Conservation (phyloP, 345 rosid genomes). For the Jatropha curcas region DNA sequence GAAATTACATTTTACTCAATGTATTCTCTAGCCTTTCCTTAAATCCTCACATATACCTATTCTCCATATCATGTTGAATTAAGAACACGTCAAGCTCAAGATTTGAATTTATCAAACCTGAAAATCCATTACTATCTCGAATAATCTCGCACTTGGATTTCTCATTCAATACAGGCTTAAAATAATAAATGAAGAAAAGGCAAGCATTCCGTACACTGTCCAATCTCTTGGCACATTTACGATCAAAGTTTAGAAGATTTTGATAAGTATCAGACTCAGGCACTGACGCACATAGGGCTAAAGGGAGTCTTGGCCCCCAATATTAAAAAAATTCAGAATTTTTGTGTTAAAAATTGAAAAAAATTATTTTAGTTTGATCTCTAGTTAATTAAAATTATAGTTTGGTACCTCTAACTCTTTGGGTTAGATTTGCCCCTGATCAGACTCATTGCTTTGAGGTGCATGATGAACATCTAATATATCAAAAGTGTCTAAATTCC, state of each 20-base stretch:
- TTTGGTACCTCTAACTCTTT: no score
- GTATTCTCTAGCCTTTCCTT: constrained; percentile 35
- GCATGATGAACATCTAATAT: constrained; percentile 27
- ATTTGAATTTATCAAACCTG: constrained; percentile 27
- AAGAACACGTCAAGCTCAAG: constrained; percentile 25
- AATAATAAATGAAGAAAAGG: constrained; percentile 31
- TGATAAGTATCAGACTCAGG: constrained; percentile 18
- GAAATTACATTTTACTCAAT: constrained; percentile 31
- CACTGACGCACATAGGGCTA: no score
- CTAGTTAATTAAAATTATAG: no score
- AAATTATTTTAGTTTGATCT: no score
- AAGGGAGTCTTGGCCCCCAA: no score
- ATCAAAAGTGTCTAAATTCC: constrained; percentile 27
- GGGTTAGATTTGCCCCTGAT: no score
- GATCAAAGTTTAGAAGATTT: constrained; percentile 18
- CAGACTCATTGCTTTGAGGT: constrained; percentile 19
- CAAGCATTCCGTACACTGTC: constrained; percentile 34
- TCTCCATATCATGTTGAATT: constrained; percentile 37
- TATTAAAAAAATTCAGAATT: no score
- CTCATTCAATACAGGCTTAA: constrained; percentile 29
- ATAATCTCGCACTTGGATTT: constrained; percentile 25
- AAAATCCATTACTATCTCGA: constrained; percentile 25
- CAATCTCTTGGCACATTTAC: constrained; percentile 26
- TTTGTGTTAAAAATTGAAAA: no score
- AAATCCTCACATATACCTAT: constrained; percentile 32